Evolutionary conservation across 768 basidiomycete species (phyloP), one percentile per base, ranked within the genome.

Genomic region (Trametes cinnabarina): DNA sequence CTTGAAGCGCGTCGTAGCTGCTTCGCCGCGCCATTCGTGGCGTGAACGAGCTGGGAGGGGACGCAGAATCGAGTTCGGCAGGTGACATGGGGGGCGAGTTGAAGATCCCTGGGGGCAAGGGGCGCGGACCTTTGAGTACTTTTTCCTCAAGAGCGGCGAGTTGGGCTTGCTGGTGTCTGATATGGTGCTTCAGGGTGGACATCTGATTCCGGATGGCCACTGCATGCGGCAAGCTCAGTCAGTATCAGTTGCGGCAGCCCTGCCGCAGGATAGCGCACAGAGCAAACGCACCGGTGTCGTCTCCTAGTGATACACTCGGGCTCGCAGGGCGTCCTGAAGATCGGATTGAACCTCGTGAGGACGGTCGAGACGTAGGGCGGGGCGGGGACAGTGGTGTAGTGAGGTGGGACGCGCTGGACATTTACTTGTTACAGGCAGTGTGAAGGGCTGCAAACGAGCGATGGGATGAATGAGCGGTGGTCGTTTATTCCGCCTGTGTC

Each of bases 91-190:
- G 75, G 30, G 79, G 69, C 14, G 76, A 66, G 30, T 68, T 67
- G 64, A 77, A 72, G 51, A 75, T 71, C n/a, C 71, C 69, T 28
- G 73, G 67, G 49, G 73, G 73, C 62, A 82, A 76, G 37, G 86
- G 83, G 56, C 90, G 81, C 15, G 89, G 87, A 17, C 83, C 83
- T 63, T 82, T 82, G 48, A 86, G 79, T 47, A 92, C 73, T 51
- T 82, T 77, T 66, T 77, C 88, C 70, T 92, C 90, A 51, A 92
- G 80, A 37, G 67, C 77, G 63, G 86, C 81, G 34, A 91, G 71
- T 65, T 92, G 88, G 19, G 90, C 90, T 75, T 91, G 88, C 68
- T 92, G 88, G 65, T 92, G 90, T 60, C 90, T 77, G 65, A 92
- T 92, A 68, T 79, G 83, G 69, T 92, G 90, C 73, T 87, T 91